Conservation (phyloP, 1,284 basidiomycete species). For the Neolentinus lepideus region DNA sequence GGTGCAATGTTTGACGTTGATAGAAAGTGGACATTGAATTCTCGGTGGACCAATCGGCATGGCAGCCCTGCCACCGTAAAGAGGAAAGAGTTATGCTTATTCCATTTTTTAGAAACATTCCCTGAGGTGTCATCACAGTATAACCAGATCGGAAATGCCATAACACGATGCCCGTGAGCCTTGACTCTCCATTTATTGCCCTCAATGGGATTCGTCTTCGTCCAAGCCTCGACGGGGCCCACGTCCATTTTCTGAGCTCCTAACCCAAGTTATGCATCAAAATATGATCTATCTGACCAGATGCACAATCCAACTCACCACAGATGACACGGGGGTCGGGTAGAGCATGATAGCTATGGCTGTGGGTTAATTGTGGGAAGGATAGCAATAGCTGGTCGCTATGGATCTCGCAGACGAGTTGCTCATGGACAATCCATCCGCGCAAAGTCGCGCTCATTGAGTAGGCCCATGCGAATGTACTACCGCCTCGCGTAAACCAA, state of each 20-base stretch:
- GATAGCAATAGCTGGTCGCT: neutral
- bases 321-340: slow-evolving; percentile 10
- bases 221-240: too few relatives aligned
- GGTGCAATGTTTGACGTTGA: slow-evolving; percentile 32
- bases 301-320: too few relatives aligned
- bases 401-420: neutral
- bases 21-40: slow-evolving; percentile 30
- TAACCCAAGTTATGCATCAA: too few relatives aligned
- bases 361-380: neutral
- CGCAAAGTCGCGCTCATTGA: neutral
- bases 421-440: neutral
- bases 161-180: too few relatives aligned
- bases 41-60: slow-evolving; percentile 12
- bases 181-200: too few relatives aligned
- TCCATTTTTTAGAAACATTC: slow-evolving; percentile 37
- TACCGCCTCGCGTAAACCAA: slow-evolving; percentile 20
- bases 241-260: slow-evolving; percentile 7
- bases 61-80: slow-evolving; percentile 25
- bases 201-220: too few relatives aligned
- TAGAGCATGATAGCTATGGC: slow-evolving; percentile 8
- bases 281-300: too few relatives aligned
- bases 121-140: slow-evolving; percentile 40
- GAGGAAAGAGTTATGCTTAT: slow-evolving; percentile 33
- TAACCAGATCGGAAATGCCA: slow-evolving; percentile 19
- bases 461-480: slow-evolving; percentile 7